phyloP scores from a whole-genome alignment of 139 green algal genomes.

The Deuterostichococcus epilithicus region DNA sequence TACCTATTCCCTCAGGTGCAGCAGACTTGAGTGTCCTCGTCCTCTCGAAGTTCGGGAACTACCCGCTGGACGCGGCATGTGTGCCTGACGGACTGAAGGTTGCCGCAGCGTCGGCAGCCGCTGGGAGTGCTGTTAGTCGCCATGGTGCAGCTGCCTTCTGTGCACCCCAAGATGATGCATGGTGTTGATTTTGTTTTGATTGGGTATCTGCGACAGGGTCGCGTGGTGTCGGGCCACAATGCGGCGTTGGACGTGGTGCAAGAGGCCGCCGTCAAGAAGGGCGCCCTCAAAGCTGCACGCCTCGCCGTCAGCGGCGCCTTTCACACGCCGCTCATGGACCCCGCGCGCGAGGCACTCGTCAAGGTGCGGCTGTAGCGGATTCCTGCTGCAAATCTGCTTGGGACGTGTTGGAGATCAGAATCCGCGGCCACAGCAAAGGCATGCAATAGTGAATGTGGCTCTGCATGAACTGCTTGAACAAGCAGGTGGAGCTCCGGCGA shows the following conservation, averaged over 20 bases:
- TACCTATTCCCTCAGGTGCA: slow-evolving; percentile 81
- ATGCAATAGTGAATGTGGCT: background rate
- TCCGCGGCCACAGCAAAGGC: background rate
- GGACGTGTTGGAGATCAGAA: background rate
- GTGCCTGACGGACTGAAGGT: no score
- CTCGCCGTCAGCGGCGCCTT: slow-evolving; percentile 87
- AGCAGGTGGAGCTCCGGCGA: no score
- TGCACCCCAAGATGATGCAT: no score
- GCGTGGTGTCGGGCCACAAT: slow-evolving; percentile 77
- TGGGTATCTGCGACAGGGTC: slow-evolving; percentile 50
- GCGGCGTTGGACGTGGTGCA: slow-evolving; percentile 58
- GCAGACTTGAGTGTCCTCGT: background rate
- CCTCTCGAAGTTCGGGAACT: no score
- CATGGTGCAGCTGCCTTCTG: no score
- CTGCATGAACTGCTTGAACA: background rate
- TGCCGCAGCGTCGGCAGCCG: no score
- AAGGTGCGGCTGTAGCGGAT: slow-evolving; percentile 43
- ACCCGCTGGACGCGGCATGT: no score
- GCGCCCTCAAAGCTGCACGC: slow-evolving; percentile 73
- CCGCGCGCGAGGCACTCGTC: slow-evolving; percentile 57
- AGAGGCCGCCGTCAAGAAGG: slow-evolving; percentile 47
- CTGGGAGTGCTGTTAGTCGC: no score
- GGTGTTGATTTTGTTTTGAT: no score
- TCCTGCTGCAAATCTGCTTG: background rate
- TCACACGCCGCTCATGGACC: slow-evolving; percentile 85